These are phyloP conservation scores for Nissolia schottii DNA, from an alignment of 306 rosid genomes.

Conservation along the genomic window DNA sequence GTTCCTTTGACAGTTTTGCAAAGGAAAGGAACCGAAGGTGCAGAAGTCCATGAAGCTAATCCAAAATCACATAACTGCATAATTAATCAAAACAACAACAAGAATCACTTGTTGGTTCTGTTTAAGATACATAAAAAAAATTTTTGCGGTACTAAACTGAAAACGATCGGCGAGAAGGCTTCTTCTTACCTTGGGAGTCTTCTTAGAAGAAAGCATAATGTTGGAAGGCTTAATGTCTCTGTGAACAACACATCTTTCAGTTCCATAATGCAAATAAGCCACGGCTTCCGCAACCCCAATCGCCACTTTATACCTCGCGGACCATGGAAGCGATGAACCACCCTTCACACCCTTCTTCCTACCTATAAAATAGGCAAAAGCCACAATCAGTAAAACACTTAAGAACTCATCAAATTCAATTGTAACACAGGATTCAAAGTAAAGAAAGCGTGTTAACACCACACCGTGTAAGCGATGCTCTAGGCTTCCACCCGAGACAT, in stretches of 20 bases:
- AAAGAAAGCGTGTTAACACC: constrained; percentile 27
- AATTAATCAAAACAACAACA: constrained; percentile 5
- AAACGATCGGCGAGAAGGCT: neutral
- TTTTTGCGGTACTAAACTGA: neutral
- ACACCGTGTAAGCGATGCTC: constrained; percentile 64
- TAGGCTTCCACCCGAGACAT: constrained; percentile 76
- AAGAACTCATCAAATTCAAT: constrained; percentile 7
- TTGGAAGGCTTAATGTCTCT: constrained; percentile 85
- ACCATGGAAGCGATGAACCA: constrained; percentile 58
- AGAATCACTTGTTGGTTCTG: neutral
- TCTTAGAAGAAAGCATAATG: constrained; percentile 87
- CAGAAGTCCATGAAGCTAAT: constrained; percentile 87
- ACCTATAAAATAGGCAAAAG: constrained; percentile 34
- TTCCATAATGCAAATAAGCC: constrained; percentile 68
- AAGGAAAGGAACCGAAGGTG: constrained; percentile 81
- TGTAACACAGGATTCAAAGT: neutral
- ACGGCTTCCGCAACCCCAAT: constrained; percentile 68
- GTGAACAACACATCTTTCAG: constrained; percentile 79
- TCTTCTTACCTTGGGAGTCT: constrained; percentile 55
- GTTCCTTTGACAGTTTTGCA: constrained; percentile 93
- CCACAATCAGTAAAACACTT: constrained; percentile 22
- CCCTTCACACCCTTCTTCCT: constrained; percentile 50
- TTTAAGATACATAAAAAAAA: neutral
- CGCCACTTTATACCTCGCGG: constrained; percentile 68
- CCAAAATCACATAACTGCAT: constrained; percentile 85